phyloP scores from a whole-genome alignment of 202 grass and related monocot genomes.

The Panicum virgatum region DNA sequence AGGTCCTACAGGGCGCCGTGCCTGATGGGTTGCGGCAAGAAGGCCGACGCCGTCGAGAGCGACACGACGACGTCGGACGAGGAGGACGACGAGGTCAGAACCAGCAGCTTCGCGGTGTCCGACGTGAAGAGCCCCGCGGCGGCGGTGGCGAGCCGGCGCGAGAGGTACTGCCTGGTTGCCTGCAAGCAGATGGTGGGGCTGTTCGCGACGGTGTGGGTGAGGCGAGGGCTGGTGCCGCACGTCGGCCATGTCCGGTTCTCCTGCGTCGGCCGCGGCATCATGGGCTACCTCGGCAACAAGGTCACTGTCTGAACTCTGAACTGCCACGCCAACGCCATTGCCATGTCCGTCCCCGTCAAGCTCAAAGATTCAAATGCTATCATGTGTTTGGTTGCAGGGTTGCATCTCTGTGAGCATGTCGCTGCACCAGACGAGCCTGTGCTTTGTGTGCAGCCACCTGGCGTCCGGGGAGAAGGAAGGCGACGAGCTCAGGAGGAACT shows the following conservation, averaged over 20 bases:
- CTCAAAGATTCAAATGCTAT: too few species aligned
- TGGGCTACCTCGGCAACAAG: conserved; percentile 93
- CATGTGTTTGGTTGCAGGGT: conserved; percentile 37
- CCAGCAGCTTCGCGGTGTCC: conserved; percentile 23
- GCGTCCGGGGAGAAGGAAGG: conserved; percentile 89
- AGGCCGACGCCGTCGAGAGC: not conserved
- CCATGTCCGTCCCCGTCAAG: too few species aligned
- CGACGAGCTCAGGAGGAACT: conserved; percentile 72
- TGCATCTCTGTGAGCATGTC: conserved; percentile 90
- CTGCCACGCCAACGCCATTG: not conserved
- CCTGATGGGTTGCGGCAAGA: conserved; percentile 42
- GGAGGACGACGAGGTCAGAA: conserved; percentile 37
- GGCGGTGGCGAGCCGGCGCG: not conserved
- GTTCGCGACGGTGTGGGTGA: conserved; percentile 76
- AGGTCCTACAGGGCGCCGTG: conserved; percentile 40
- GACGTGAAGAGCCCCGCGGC: conserved; percentile 2
- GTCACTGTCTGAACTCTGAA: conserved; percentile 33
- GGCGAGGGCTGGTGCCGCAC: conserved; percentile 62
- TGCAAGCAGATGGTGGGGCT: conserved; percentile 97
- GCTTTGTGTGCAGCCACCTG: conserved; percentile 90
- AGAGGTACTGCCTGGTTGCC: conserved; percentile 70
- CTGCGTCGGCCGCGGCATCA: conserved; percentile 76
- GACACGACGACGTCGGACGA: conserved; percentile 61
- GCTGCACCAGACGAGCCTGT: conserved; percentile 75
- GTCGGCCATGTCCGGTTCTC: conserved; percentile 69